phyloP scores from a whole-genome alignment of 164 flowering plant species.

The Amborella trichopoda region DNA sequence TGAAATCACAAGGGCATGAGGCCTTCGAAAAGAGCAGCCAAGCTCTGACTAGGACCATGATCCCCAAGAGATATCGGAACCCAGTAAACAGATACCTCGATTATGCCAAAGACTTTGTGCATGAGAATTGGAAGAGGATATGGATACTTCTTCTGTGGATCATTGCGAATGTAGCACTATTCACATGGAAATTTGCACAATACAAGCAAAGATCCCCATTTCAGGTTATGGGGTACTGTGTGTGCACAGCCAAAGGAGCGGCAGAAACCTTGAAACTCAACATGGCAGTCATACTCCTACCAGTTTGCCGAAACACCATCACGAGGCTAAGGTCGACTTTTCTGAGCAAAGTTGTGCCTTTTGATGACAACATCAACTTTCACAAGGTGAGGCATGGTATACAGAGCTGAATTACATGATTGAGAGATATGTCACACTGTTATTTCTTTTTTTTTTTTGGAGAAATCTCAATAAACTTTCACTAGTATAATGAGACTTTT shows the following conservation, averaged over 20 bases:
- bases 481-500: no score
- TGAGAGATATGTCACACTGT: no score
- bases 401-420: no score
- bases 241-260: conserved; percentile 87
- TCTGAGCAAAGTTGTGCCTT: conserved; percentile 49
- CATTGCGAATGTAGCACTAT: conserved; percentile 53
- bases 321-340: conserved; percentile 87
- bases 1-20: conserved; percentile 22
- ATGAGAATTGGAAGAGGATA: conserved; percentile 86
- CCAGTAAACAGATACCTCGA: conserved; percentile 34
- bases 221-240: conserved; percentile 85
- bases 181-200: conserved; percentile 77
- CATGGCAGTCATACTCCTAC: conserved; percentile 89
- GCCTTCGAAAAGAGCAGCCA: conserved; percentile 13
- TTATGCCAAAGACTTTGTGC: conserved; percentile 33
- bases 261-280: conserved; percentile 93
- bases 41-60: conserved; percentile 66
- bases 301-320: conserved; percentile 91
- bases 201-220: conserved; percentile 65
- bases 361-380: conserved; percentile 95
- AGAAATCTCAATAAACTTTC: no score
- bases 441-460: no score
- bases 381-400: no score
- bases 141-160: conserved; percentile 89
- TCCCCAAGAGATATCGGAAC: conserved; percentile 56